These are phyloP conservation scores for Termitomyces sp. DNA, from an alignment of 768 basidiomycete species.

Conservation along the genomic window DNA sequence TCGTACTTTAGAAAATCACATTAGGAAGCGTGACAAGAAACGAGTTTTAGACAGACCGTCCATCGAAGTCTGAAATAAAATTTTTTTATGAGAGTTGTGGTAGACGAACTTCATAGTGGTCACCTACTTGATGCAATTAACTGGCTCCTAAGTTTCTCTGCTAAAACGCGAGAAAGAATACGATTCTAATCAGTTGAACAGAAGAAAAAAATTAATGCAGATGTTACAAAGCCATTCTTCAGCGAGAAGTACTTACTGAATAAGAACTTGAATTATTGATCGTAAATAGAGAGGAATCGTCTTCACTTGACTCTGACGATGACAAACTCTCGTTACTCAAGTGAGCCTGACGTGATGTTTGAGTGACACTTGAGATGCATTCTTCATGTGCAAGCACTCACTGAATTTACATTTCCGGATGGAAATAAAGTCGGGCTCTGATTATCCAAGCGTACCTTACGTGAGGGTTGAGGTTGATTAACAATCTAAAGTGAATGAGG, in stretches of 20 bases:
- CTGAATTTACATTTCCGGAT: background rate
- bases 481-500: background rate
- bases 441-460: slow-evolving; percentile 12
- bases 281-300: background rate
- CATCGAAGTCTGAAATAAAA: slow-evolving; percentile 10
- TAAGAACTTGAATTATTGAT: background rate
- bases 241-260: background rate
- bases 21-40: background rate
- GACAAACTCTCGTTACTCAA: background rate
- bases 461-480: background rate
- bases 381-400: background rate
- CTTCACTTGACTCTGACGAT: background rate
- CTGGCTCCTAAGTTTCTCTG: slow-evolving; percentile 13
- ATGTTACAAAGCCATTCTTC: no score
- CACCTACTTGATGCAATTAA: slow-evolving; percentile 15
- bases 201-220: background rate
- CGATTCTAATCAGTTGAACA: background rate
- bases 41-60: slow-evolving; percentile 2
- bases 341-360: background rate
- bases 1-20: background rate
- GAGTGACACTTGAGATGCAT: background rate
- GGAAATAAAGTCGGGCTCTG: background rate
- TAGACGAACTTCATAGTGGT: no score
- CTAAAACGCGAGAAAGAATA: slow-evolving; percentile 7
- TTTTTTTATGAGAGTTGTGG: background rate